These are phyloP conservation scores for Bipolaris zeicola DNA, from an alignment of 2,329 filamentous ascomycete genomes.

Conservation along the genomic window DNA sequence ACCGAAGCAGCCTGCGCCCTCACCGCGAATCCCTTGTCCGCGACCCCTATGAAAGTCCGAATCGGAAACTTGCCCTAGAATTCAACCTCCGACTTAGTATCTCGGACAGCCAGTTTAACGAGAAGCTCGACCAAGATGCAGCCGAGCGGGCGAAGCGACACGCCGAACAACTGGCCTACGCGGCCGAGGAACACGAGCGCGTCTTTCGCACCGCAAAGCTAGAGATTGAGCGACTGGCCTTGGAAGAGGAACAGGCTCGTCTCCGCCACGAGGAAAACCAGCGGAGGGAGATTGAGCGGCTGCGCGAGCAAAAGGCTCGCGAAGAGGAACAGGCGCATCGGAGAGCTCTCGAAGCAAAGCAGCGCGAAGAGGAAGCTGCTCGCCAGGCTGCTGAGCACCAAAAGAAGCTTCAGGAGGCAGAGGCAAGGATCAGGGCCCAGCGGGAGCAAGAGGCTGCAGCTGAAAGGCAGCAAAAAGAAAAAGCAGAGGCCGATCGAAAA, in stretches of 20 bases:
- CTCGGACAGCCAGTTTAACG: slow-evolving; percentile 56
- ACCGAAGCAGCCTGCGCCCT: slow-evolving; percentile 31
- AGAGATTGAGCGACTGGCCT: slow-evolving; percentile 56
- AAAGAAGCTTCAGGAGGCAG: slow-evolving; percentile 38
- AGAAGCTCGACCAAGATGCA: slow-evolving; percentile 66
- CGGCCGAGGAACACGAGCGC: slow-evolving; percentile 69
- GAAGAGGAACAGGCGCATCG: slow-evolving; percentile 46
- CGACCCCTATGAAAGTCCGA: slow-evolving; percentile 41
- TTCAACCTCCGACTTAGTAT: slow-evolving; percentile 51
- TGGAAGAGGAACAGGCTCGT: slow-evolving; percentile 49
- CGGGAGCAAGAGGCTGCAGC: slow-evolving; percentile 38
- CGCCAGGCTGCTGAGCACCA: slow-evolving; percentile 36
- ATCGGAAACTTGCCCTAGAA: slow-evolving; percentile 47
- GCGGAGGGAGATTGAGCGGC: slow-evolving; percentile 45
- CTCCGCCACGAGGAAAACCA: slow-evolving; percentile 44
- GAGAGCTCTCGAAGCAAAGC: slow-evolving; percentile 42
- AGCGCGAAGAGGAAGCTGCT: slow-evolving; percentile 40
- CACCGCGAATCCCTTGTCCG: slow-evolving; percentile 31
- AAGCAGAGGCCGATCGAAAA: slow-evolving; percentile 38
- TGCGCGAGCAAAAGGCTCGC: slow-evolving; percentile 53
- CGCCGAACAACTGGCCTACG: slow-evolving; percentile 68
- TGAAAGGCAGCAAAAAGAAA: slow-evolving; percentile 34
- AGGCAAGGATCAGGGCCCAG: slow-evolving; percentile 39
- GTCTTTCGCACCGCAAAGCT: slow-evolving; percentile 63
- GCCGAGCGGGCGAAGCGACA: slow-evolving; percentile 68